phyloP scores from a whole-genome alignment of 768 basidiomycete genomes.

The Fistulinella prunicolor region DNA sequence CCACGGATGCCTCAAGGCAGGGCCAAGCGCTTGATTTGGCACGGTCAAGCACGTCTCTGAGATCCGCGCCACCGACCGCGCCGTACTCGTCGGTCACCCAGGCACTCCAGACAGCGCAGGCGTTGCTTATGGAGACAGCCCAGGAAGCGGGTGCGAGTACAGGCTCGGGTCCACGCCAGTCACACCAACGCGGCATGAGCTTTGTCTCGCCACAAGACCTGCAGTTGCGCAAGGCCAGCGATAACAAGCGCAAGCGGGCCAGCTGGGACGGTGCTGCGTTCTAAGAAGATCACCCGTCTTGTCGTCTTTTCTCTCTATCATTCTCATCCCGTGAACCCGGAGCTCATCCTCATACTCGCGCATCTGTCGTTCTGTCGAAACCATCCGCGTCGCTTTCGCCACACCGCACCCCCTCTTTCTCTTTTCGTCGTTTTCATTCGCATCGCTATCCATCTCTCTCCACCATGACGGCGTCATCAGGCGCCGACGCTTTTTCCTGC shows the following conservation, averaged over 20 bases:
- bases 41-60: slow-evolving; percentile 33
- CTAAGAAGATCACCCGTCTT: slow-evolving; percentile 14
- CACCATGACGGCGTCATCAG: slow-evolving; percentile 7
- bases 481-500: slow-evolving; percentile 10
- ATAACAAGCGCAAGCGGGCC: slow-evolving; percentile 56
- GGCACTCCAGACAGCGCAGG: slow-evolving; percentile 35
- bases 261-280: slow-evolving; percentile 52
- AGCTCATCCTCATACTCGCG: slow-evolving; percentile 3
- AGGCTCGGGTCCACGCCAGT: slow-evolving; percentile 12
- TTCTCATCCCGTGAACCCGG: slow-evolving; percentile 10
- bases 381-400: slow-evolving; percentile 11
- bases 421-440: slow-evolving; percentile 13
- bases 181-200: slow-evolving; percentile 49
- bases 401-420: background rate
- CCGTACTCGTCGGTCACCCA: slow-evolving; percentile 29
- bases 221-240: slow-evolving; percentile 43
- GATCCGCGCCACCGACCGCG: slow-evolving; percentile 24
- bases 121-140: slow-evolving; percentile 20
- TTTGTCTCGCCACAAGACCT: slow-evolving; percentile 54
- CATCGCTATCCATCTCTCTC: slow-evolving; percentile 26
- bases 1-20: slow-evolving; percentile 34
- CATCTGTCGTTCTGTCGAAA: background rate
- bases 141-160: slow-evolving; percentile 8
- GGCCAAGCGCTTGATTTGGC: slow-evolving; percentile 53
- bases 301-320: background rate